Evolutionary conservation across 495 filamentous ascomycete species (phyloP), one percentile per base, ranked within the genome.

Genomic region (Clavariopsis aquatica): DNA sequence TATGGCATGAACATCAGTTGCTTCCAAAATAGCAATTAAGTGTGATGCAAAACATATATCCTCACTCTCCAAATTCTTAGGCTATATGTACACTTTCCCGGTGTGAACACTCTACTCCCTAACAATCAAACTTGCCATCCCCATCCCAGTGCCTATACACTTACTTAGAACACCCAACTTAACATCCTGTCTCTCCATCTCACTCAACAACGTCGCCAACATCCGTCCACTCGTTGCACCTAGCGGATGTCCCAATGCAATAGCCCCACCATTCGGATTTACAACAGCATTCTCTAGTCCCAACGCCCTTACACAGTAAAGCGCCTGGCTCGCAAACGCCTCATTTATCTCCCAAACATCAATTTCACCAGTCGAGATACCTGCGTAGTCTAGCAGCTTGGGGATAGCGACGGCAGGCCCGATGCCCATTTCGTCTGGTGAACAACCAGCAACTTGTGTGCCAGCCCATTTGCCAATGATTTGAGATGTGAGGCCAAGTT

Each of bases 321-420:
- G 73, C 13, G 90, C 87, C 78, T 97, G 93, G 57, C 87, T 89
- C 3, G 93, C 93, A 77, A 96, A 97, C 20, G 93, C 92, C 81
- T 96, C 93, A 75, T 96, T 97, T 74, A 97, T 87, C 81, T 97
- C 93, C 92, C 92, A 96, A n/a, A 93, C 78, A 6, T 87, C 83
- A 0, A 97, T 87, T 52, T 97, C 90, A 10, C 79, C 77, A 6
- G 79, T 85, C 52, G 71, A 69, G 36, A 96, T 63, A 19, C 86
- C 90, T 10, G 88, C 80, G 57, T 82, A 80, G 51, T 81, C 72
- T 20, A 96, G 77, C 45, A 96, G 80, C 73, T 88, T 90, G 26
- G 93, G 92, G 45, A 96, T 92, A 0, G 90, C 92, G 28, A 94
- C 70, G 6, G 91, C 90, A 12, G 92, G 92, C 0, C 92, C 92